Base-by-base conservation (phyloP, 2,329 filamentous ascomycete genomes). In the Talaromyces rugulosus region DNA sequence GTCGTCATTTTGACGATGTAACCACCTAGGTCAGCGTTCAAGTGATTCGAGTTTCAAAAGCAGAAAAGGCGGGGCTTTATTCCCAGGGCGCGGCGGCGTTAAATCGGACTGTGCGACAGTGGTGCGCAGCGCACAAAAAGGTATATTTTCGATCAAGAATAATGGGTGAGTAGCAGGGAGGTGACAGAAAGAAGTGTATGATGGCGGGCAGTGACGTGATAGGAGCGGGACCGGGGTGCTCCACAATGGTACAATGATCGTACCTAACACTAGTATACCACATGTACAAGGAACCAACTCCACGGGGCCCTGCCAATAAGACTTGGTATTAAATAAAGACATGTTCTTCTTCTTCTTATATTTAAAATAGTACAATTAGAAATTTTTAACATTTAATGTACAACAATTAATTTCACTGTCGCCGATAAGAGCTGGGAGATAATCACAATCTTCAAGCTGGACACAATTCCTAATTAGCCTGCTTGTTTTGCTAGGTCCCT, bases 1-100 rank as follows among this genome's bases (percentile, higher is more conserved):
- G 77, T 71, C 59, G 80, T 68, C 74, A 76, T 76, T 56, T 14
- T 70, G 44, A 31, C 30, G 27, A 18, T 31, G 50, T 28, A 16
- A 30, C 4, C 50, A 31, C 7, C 50, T 18, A 31, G 31, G 28
- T 30, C 47, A 40, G 44, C 28, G 16, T 44, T 27, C 27, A 8
- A 28, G 36, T 42, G 53, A 33, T n/a, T 28, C 42, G 53, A 52
- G 30, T 18, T 30, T 50, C 52, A 51, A 31, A 27, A n/a, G 58
- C 23, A 18, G 30, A n/a, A 44, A 5, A n/a, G 36, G 36, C 36
- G 36, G 16, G 1, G 14, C 16, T 40, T 40, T 40, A 40, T 40
- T 16, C 36, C 36, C 18, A 40, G 36, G 23, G n/a, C 28, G 55
- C 18, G 33, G 23, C 28, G 16, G 52, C 8, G 28, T 33, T 33